These are phyloP conservation scores for Entomortierella chlamydospora DNA, from an alignment of 192 early-diverging fungal genomes.

Conservation along the genomic window DNA sequence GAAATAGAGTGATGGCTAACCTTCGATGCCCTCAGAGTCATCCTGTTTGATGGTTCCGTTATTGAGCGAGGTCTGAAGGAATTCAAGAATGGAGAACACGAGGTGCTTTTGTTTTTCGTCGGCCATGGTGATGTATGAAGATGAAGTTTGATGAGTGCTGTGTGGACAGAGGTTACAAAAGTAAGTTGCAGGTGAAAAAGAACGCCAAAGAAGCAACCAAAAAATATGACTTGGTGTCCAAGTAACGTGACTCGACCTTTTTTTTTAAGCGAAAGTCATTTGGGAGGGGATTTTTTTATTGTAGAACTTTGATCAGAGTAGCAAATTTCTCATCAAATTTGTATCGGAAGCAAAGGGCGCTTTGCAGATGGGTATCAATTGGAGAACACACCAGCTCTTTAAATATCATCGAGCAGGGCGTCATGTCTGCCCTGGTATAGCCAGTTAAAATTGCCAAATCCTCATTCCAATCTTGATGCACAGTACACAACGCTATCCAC, in stretches of 20 bases:
- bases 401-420: slow-evolving; percentile 25
- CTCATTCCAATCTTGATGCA: slow-evolving; percentile 27
- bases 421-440: slow-evolving; percentile 22
- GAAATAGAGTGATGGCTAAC: slow-evolving; percentile 52
- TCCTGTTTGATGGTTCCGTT: slow-evolving; percentile 79
- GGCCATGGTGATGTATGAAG: slow-evolving; percentile 32
- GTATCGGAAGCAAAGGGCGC: slow-evolving; percentile 13
- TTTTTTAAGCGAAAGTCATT: too few relatives aligned
- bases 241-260: background rate
- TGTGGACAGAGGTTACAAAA: background rate
- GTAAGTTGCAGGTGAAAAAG: slow-evolving; percentile 5
- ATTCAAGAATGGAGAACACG: slow-evolving; percentile 88
- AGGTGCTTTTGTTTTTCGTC: slow-evolving; percentile 79
- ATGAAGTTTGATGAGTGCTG: background rate
- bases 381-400: slow-evolving; percentile 5
- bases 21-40: slow-evolving; percentile 85
- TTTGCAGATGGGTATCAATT: background rate
- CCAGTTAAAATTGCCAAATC: slow-evolving; percentile 40
- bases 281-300: too few relatives aligned
- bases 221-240: background rate
- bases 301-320: background rate
- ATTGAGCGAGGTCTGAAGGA: slow-evolving; percentile 74
- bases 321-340: slow-evolving; percentile 13
- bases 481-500: slow-evolving; percentile 33
- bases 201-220: background rate